Evolutionary conservation across 1,284 basidiomycete genomes (phyloP).

Genomic region (Xerocomus nothofagi): DNA sequence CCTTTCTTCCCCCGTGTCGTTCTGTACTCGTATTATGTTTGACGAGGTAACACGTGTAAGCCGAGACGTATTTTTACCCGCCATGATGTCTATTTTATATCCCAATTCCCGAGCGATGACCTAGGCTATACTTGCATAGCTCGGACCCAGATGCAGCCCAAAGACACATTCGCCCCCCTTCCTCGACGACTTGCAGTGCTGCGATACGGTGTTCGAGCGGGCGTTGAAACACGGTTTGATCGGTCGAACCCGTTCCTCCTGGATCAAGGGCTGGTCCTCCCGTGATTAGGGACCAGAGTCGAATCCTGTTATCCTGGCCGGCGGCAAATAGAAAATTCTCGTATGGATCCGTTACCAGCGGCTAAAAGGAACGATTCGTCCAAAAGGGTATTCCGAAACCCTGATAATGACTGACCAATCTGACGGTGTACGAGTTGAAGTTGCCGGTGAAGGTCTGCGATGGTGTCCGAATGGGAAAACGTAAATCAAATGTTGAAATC

Average conservation of each 20-base stretch:
- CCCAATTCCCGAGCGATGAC: slow-evolving; percentile 29
- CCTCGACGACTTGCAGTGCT: slow-evolving; percentile 47
- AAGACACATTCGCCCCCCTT: slow-evolving; percentile 38
- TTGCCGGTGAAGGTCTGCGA: slow-evolving; percentile 54
- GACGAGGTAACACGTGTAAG: not conserved
- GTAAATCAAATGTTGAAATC: slow-evolving; percentile 66
- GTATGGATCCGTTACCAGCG: slow-evolving; percentile 55
- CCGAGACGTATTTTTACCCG: slow-evolving; percentile 2
- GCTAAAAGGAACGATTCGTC: slow-evolving; percentile 40
- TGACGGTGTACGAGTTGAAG: slow-evolving; percentile 49
- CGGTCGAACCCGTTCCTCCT: slow-evolving; percentile 1
- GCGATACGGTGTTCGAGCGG: slow-evolving; percentile 41
- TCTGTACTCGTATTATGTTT: slow-evolving; percentile 17
- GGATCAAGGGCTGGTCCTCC: slow-evolving; percentile 43
- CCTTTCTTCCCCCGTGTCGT: slow-evolving; percentile 3
- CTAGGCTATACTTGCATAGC: slow-evolving; percentile 45
- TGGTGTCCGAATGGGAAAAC: slow-evolving; percentile 51
- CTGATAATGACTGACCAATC: slow-evolving; percentile 45
- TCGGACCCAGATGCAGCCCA: slow-evolving; percentile 44
- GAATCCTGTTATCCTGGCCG: slow-evolving; percentile 62
- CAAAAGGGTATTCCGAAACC: not conserved
- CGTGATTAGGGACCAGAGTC: slow-evolving; percentile 63
- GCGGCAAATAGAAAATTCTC: slow-evolving; percentile 73
- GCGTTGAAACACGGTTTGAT: slow-evolving; percentile 32
- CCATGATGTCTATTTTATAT: not conserved